Conservation (phyloP, 306 rosid species). For the Oxytropis ochrocephala region DNA sequence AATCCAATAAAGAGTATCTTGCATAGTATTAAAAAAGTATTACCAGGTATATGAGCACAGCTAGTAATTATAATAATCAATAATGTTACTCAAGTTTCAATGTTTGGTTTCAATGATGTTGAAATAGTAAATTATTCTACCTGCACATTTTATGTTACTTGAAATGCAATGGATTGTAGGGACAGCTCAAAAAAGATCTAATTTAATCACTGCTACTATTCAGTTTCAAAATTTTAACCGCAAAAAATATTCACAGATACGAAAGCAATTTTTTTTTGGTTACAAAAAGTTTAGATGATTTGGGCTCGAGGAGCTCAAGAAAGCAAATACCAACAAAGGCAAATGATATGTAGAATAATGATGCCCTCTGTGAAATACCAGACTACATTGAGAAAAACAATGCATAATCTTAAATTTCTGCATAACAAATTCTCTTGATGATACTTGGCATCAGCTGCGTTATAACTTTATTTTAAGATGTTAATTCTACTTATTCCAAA, state of each 20-base stretch:
- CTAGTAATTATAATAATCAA: background rate
- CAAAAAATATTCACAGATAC: background rate
- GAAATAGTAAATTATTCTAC: background rate
- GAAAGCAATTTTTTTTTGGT: no score
- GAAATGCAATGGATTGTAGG: background rate
- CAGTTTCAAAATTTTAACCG: background rate
- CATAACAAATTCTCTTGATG: background rate
- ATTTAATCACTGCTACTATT: background rate
- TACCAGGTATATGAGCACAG: background rate
- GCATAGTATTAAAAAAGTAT: background rate
- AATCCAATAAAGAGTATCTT: constrained; percentile 9
- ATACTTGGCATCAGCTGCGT: background rate
- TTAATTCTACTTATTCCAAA: background rate
- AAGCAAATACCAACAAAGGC: background rate
- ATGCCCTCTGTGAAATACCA: background rate
- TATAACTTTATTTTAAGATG: background rate
- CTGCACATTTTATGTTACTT: background rate
- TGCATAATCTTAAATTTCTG: background rate
- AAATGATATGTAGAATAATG: background rate
- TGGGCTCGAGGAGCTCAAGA: no score
- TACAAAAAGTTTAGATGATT: no score
- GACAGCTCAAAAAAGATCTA: background rate
- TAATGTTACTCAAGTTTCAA: background rate
- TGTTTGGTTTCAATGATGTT: background rate
- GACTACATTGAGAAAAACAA: background rate